Conservation (phyloP, 2,329 filamentous ascomycete species). For the Teratosphaeria viscida region DNA sequence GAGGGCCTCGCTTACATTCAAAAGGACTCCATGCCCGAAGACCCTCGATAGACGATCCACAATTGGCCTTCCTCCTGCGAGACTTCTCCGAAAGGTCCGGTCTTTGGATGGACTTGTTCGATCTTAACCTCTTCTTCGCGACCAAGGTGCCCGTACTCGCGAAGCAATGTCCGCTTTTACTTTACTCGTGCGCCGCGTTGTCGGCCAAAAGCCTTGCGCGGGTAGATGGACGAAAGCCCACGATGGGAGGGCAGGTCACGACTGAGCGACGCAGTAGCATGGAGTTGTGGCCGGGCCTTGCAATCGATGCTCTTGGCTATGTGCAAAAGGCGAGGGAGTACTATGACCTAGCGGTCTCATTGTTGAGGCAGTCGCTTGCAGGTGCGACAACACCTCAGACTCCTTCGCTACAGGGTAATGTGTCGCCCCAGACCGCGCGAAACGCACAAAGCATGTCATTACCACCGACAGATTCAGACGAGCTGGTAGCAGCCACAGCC, state of each 20-base stretch:
- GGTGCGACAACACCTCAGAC: constrained; percentile 17
- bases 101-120: constrained; percentile 50
- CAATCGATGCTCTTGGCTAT: constrained; percentile 36
- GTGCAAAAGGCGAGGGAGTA: constrained; percentile 49
- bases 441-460: constrained; percentile 12
- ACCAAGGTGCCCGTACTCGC: constrained; percentile 50
- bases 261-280: constrained; percentile 32
- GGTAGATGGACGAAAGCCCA: constrained; percentile 41
- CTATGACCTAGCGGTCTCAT: constrained; percentile 39
- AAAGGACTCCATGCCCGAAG: constrained; percentile 14
- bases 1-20: constrained; percentile 20
- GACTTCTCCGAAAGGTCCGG: constrained; percentile 51
- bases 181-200: constrained; percentile 49
- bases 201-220: constrained; percentile 51
- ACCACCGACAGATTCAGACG: constrained; percentile 41
- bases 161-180: constrained; percentile 37
- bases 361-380: constrained; percentile 22
- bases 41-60: constrained; percentile 19
- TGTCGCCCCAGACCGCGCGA: constrained; percentile 11
- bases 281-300: constrained; percentile 37
- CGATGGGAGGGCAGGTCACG: constrained; percentile 35
- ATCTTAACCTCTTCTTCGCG: constrained; percentile 49
- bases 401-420: constrained; percentile 17
- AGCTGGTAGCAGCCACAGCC: constrained; percentile 54
- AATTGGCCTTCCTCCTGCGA: constrained; percentile 45